Percentiles rank a stretch among this genome's conserved stretches.
Conservation (phyloP, 2,329 filamentous ascomycete species). For the Ophiocordyceps polyrhachis-furcata region DNA sequence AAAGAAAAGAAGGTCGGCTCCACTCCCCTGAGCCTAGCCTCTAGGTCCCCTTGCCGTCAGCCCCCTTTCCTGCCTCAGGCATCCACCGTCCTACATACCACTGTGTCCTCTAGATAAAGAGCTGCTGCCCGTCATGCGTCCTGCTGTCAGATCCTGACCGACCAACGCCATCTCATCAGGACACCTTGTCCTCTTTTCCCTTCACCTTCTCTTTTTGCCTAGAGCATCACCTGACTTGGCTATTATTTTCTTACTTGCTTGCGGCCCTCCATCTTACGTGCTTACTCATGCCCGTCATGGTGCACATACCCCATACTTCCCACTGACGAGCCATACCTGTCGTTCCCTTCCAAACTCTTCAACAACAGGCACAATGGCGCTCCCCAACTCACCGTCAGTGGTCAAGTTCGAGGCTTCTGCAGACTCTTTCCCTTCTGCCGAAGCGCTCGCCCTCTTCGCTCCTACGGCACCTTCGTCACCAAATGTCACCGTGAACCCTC, state of each 20-base stretch:
- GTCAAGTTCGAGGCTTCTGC: constrained; percentile 32
- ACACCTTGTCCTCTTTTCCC: constrained; percentile 11
- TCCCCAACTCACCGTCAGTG: constrained; percentile 20
- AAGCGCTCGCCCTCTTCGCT: constrained; percentile 30
- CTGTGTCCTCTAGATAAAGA: constrained; percentile 18
- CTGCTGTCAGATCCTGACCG: not conserved
- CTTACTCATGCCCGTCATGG: constrained; percentile 11
- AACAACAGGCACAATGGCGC: constrained; percentile 15
- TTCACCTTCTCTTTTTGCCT: constrained; percentile 1
- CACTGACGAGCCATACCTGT: constrained; percentile 3
- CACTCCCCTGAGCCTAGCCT: not conserved
- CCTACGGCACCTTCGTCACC: constrained; percentile 12
- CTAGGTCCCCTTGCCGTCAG: not conserved
- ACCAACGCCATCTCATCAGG: constrained; percentile 4
- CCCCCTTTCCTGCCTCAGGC: constrained; percentile 7
- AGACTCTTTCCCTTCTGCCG: not conserved
- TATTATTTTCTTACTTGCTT: not conserved
- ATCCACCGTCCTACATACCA: constrained; percentile 4
- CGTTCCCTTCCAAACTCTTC: not conserved
- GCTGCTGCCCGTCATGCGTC: constrained; percentile 1
- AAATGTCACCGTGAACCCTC: constrained; percentile 20
- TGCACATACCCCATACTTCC: constrained; percentile 2
- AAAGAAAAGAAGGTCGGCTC: not conserved
- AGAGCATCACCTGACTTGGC: not conserved
- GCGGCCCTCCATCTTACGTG: constrained; percentile 1